A percentile compares a stretch with the other conserved stretches of the same genome.
Evolutionary conservation across 2,329 filamentous ascomycete genomes (phyloP).

Genomic region (Ophiostoma sp.): DNA sequence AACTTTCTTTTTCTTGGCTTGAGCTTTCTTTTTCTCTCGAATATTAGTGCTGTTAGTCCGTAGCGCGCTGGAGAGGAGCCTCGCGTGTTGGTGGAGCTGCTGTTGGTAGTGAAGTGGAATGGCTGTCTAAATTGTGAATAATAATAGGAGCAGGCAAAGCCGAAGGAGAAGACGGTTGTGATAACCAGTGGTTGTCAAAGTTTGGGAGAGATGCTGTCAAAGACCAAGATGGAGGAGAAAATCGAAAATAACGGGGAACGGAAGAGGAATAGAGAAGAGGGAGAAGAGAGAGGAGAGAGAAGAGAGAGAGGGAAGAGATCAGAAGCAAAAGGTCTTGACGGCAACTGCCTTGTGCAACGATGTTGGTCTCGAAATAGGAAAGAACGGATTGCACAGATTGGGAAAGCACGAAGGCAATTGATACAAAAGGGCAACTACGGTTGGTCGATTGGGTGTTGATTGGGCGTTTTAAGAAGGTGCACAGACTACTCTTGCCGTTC

Average conservation of each 20-base stretch:
- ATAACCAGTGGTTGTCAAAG: too few species aligned
- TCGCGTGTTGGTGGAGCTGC: conserved; percentile 7
- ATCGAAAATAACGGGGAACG: too few species aligned
- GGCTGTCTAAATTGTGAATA: not conserved
- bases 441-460: not conserved
- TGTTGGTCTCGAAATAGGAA: not conserved
- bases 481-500: conserved; percentile 3
- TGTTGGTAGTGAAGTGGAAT: not conserved
- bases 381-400: not conserved
- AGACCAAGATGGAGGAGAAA: too few species aligned
- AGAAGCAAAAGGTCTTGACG: not conserved
- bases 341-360: conserved; percentile 4
- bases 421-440: too few species aligned
- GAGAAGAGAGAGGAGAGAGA: not conserved
- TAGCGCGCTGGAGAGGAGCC: not conserved
- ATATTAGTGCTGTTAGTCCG: not conserved
- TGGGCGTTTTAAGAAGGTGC: not conserved
- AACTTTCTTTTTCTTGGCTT: not conserved
- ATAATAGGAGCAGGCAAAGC: not conserved
- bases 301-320: not conserved
- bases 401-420: not conserved
- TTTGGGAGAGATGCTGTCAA: too few species aligned
- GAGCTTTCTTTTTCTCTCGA: too few species aligned
- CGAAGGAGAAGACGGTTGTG: not conserved
- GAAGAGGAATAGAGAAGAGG: not conserved